Evolutionary conservation across 495 filamentous ascomycete genomes (phyloP).

Genomic region (Cercophora samala): DNA sequence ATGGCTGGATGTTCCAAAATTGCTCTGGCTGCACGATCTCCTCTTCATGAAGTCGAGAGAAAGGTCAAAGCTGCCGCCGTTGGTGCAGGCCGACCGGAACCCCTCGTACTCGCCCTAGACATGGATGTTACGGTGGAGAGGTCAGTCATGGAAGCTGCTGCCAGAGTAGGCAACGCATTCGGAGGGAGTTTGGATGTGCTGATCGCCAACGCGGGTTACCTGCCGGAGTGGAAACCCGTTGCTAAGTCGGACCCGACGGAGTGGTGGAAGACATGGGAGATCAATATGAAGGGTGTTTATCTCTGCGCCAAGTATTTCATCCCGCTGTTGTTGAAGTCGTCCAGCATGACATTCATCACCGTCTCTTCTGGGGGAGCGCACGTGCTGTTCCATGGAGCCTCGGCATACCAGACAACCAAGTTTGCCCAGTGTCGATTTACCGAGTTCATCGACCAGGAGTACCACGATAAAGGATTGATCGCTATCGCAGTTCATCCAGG

Average conservation of each 20-base stretch:
- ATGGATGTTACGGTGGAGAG: constrained; percentile 44
- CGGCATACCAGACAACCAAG: constrained; percentile 43
- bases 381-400: constrained; percentile 22
- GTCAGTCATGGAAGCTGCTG: constrained; percentile 34
- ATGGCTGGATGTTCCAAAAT: constrained; percentile 42
- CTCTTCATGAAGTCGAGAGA: constrained; percentile 32
- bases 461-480: constrained; percentile 41
- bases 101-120: constrained; percentile 40
- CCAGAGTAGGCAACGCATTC: constrained; percentile 30
- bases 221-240: constrained; percentile 35
- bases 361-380: constrained; percentile 36
- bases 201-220: constrained; percentile 44
- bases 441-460: constrained; percentile 45
- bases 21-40: constrained; percentile 43
- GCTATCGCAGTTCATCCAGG: constrained; percentile 46
- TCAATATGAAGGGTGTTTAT: constrained; percentile 46
- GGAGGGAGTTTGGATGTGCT: constrained; percentile 42
- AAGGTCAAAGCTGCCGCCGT: constrained; percentile 35
- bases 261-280: constrained; percentile 43
- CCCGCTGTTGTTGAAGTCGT: constrained; percentile 40
- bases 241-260: constrained; percentile 33
- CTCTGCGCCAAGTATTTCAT: constrained; percentile 42
- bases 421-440: constrained; percentile 41
- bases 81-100: constrained; percentile 34
- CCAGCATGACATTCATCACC: constrained; percentile 37